Conservation (phyloP, 805 yeast genomes). For the Yarrowia sp. region DNA sequence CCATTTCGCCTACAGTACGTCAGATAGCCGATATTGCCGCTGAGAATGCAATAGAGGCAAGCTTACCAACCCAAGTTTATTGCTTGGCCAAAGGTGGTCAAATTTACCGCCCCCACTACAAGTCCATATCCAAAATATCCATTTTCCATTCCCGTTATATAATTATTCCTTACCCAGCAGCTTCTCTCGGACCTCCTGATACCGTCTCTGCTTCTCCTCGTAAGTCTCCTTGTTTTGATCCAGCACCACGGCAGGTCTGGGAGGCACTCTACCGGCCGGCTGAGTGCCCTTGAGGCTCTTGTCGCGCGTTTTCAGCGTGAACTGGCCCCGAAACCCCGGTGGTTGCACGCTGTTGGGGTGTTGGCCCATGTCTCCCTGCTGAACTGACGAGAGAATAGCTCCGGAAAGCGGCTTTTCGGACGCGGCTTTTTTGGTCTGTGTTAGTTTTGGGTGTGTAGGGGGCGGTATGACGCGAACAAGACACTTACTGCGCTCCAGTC, state of each 20-base stretch:
- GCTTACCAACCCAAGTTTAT: too few species aligned
- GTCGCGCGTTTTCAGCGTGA: slow-evolving; percentile 20
- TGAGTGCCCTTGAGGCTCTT: slow-evolving; percentile 5
- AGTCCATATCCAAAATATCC: too few species aligned
- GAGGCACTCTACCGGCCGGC: background rate
- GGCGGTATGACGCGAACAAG: background rate
- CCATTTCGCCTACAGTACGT: too few species aligned
- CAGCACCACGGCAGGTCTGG: background rate
- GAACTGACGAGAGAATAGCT: slow-evolving; percentile 5
- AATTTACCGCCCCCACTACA: too few species aligned
- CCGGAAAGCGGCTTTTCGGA: slow-evolving; percentile 10
- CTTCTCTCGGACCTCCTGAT: slow-evolving; percentile 16
- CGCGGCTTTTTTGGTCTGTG: slow-evolving; percentile 9
- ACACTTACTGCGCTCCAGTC: slow-evolving; percentile 22
- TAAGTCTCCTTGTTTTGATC: slow-evolving; percentile 17
- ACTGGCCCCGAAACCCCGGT: slow-evolving; percentile 20
- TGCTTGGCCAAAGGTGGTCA: too few species aligned
- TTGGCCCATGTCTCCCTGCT: background rate
- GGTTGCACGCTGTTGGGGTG: background rate
- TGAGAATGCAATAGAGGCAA: too few species aligned
- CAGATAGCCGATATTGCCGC: too few species aligned
- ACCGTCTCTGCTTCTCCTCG: slow-evolving; percentile 18
- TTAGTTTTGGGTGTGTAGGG: background rate
- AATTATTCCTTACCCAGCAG: slow-evolving; percentile 11
- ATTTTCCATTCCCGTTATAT: background rate